Conservation (phyloP, 345 rosid species). For the Trapa bicornis region DNA sequence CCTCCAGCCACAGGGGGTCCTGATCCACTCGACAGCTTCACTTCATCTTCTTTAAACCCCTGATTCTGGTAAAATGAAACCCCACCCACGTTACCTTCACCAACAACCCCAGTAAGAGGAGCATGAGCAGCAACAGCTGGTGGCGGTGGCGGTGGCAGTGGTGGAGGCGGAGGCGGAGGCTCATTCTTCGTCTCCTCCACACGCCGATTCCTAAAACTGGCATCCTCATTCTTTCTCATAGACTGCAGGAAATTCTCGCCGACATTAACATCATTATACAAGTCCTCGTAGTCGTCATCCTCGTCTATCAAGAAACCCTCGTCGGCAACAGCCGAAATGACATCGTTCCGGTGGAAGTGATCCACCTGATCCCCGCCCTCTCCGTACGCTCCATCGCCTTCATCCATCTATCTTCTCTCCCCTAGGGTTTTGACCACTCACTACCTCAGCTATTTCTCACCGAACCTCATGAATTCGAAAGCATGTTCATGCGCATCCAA, state of each 20-base stretch:
- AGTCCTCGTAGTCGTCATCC: constrained; percentile 75
- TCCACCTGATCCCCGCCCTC: constrained; percentile 32
- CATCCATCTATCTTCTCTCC: neutral
- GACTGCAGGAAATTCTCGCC: constrained; percentile 70
- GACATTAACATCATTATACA: constrained; percentile 71
- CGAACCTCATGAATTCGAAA: neutral
- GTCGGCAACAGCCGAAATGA: constrained; percentile 60
- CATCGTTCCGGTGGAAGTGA: constrained; percentile 55
- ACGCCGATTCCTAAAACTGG: constrained; percentile 23
- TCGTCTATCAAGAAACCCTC: constrained; percentile 53
- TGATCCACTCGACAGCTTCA: constrained; percentile 14
- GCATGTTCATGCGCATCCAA: neutral
- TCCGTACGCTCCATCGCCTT: neutral
- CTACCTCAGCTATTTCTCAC: neutral
- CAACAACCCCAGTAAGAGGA: constrained; percentile 29
- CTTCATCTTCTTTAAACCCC: constrained; percentile 27
- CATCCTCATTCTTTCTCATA: constrained; percentile 37
- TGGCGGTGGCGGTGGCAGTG: neutral
- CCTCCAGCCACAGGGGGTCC: constrained; percentile 2
- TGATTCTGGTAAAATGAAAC: constrained; percentile 19
- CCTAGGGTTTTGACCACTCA: constrained; percentile 15
- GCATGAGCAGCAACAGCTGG: constrained; percentile 14
- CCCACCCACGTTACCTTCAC: constrained; percentile 24
- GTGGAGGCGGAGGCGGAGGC: constrained; percentile 4
- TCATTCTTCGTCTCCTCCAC: constrained; percentile 14